Evolutionary conservation across 1,139 yeast species (phyloP).

Genomic region (Taphrina communis): DNA sequence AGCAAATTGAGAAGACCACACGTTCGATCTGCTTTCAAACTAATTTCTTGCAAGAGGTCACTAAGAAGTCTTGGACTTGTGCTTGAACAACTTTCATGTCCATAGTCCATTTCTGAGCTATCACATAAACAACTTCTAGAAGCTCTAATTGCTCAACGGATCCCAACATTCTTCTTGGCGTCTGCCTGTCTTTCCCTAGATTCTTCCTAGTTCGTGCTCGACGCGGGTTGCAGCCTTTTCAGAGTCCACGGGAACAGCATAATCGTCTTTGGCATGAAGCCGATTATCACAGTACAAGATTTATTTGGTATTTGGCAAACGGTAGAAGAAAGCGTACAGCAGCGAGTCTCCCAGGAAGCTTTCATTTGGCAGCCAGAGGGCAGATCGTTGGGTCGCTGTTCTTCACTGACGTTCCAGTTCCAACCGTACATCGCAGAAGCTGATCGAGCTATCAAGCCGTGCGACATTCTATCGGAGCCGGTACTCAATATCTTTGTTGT

Average conservation of each 20-base stretch:
- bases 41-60: too few relatives aligned
- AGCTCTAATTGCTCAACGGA: too few relatives aligned
- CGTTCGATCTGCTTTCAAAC: too few relatives aligned
- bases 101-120: too few relatives aligned
- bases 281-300: slow-evolving; percentile 14
- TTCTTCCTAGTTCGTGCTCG: too few relatives aligned
- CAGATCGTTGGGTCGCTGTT: neutral
- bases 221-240: too few relatives aligned
- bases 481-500: slow-evolving; percentile 74
- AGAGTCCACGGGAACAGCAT: neutral
- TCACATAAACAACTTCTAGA: too few relatives aligned
- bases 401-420: neutral
- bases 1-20: too few relatives aligned
- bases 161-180: too few relatives aligned
- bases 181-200: too few relatives aligned
- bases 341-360: neutral
- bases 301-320: slow-evolving; percentile 15
- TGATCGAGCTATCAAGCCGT: neutral
- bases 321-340: neutral
- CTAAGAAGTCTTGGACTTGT: too few relatives aligned
- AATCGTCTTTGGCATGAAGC: neutral
- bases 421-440: neutral
- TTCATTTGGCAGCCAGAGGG: slow-evolving; percentile 16
- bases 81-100: too few relatives aligned
- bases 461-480: slow-evolving; percentile 53